Base-by-base conservation (phyloP, 1,139 yeast genomes). In the Magnusiomyces fungicola region DNA sequence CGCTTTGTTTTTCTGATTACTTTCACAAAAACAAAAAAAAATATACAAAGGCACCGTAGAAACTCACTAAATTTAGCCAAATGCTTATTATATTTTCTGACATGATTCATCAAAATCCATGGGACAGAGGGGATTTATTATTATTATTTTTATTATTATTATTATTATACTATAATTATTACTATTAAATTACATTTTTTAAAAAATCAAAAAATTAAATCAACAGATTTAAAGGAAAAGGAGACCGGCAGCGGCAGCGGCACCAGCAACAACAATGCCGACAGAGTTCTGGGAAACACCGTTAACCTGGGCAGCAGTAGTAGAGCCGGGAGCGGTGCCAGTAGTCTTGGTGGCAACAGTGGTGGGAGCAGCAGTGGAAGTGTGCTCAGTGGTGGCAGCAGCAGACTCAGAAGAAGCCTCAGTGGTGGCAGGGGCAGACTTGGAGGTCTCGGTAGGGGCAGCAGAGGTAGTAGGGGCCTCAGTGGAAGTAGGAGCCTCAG, bases 181-280 rank as follows among this genome's bases (percentile, higher is more conserved):
- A 19, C 7, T 36, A 36, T 14, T 34, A 36, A n/a, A n/a, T n/a
- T n/a, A n/a, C n/a, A n/a, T n/a, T 36, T 36, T 16, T 36, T 21
- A 16, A 16, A 36, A 25, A n/a, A 40, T 9, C 4, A 9, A 39
- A 12, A 23, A 7, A n/a, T 16, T 16, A 23, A 16, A 25, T 9
- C 12, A 24, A 24, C 30, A 12, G 12, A 27, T 24, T 41, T 41
- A 41, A 29, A 41, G 44, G 34, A 41, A 30, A 10, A 41, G 23
- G 23, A 41, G 36, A 37, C 41, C 27, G 9, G 44, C 44, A 18
- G 44, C 44, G n/a, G 36, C 44, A 29, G 34, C 44, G n/a, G 25
- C 44, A 41, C 36, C 44, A 29, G 22, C 36, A 7, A 30, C 34
- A 30, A 30, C 34, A 5, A 27, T 16, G 16, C 21, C 25, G 24